These are phyloP conservation scores for Gentiana straminea DNA, from an alignment of 257 asterid genomes.

Conservation along the genomic window DNA sequence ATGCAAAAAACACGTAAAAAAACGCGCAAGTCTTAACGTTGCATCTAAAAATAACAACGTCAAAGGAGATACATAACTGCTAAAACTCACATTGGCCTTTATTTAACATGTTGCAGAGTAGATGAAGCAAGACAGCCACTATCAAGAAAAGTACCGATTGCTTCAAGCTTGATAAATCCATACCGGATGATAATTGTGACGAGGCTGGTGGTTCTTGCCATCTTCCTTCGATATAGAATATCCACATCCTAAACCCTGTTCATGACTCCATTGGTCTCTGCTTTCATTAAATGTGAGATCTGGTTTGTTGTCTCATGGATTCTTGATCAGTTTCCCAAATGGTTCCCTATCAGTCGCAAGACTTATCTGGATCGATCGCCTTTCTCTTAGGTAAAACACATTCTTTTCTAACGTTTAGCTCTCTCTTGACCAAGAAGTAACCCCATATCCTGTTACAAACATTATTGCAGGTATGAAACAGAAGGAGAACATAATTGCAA, in stretches of 20 bases:
- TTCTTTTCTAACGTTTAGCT: no score
- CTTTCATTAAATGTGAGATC: constrained; percentile 86
- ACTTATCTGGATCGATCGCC: constrained; percentile 97
- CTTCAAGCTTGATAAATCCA: constrained; percentile 89
- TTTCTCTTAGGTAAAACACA: constrained; percentile 58
- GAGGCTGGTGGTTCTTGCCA: constrained; percentile 61
- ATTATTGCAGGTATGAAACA: constrained; percentile 63
- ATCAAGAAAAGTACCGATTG: constrained; percentile 88
- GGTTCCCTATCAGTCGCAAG: constrained; percentile 91
- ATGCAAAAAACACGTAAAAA: no score
- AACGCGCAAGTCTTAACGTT: no score
- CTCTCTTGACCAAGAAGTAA: background rate
- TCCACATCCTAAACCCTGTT: constrained; percentile 55
- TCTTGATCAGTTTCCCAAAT: constrained; percentile 97
- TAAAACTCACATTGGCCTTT: no score
- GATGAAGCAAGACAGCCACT: constrained; percentile 95
- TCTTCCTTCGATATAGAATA: constrained; percentile 76
- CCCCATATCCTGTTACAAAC: constrained; percentile 5
- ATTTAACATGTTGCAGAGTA: constrained; percentile 36
- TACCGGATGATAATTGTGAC: constrained; percentile 93
- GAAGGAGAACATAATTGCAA: constrained; percentile 93
- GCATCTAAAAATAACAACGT: no score
- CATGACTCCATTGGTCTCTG: constrained; percentile 91
- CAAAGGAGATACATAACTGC: no score
- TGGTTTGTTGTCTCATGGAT: constrained; percentile 98